Percentiles rank a stretch among this genome's conserved stretches.
Conservation (phyloP, 768 basidiomycete species). For the Rhizopogon sp. region DNA sequence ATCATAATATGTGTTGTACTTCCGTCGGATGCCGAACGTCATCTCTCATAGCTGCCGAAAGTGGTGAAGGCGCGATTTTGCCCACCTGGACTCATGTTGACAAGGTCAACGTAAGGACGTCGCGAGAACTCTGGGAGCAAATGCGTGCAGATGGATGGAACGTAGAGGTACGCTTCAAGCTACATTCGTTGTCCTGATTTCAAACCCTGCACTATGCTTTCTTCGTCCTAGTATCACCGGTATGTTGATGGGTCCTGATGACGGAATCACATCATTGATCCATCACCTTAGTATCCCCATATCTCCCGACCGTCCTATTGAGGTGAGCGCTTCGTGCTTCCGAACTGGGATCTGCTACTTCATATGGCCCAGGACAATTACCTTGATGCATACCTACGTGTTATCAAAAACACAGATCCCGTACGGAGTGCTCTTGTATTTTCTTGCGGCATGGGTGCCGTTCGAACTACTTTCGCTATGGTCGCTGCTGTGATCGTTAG, state of each 20-base stretch:
- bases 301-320: conserved; percentile 85
- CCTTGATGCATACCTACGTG: conserved; percentile 85
- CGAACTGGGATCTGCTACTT: neutral
- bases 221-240: conserved; percentile 65
- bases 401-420: conserved; percentile 79
- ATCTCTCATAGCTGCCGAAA: conserved; percentile 39
- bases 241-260: conserved; percentile 22
- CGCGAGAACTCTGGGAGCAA: conserved; percentile 77
- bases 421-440: conserved; percentile 81
- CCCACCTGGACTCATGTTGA: conserved; percentile 96
- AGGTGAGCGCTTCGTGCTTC: conserved; percentile 39
- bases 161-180: conserved; percentile 63
- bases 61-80: conserved; percentile 75
- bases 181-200: neutral
- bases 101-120: conserved; percentile 75
- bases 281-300: conserved; percentile 74
- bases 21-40: conserved; percentile 9
- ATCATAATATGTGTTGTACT: neutral
- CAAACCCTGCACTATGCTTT: conserved; percentile 5
- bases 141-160: conserved; percentile 84
- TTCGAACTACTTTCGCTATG: conserved; percentile 97
- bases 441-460: conserved; percentile 96
- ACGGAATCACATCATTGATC: conserved; percentile 1
- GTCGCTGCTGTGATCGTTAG: conserved; percentile 85
- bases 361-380: conserved; percentile 69